Conservation (phyloP, 2,329 filamentous ascomycete genomes). For the Colletotrichum theobromicola region DNA sequence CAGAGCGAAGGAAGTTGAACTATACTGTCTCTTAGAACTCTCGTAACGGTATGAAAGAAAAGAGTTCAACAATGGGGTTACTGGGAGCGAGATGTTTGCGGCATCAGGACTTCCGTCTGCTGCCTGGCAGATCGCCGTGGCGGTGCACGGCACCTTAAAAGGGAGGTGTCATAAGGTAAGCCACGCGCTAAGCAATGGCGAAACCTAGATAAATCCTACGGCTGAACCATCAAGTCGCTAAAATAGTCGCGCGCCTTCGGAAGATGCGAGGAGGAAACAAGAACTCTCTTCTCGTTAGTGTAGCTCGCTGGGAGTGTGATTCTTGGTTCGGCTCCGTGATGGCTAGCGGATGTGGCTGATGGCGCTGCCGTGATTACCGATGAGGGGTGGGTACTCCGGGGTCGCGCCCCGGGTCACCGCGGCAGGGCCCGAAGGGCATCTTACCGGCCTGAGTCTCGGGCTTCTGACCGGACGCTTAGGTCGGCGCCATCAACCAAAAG, state of each 20-base stretch:
- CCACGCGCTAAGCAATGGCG: background rate
- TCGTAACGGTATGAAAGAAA: background rate
- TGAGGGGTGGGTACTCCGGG: background rate
- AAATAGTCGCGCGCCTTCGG: background rate
- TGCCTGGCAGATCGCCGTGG: background rate
- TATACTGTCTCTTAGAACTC: fast-evolving
- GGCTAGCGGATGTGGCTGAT: background rate
- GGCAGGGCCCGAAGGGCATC: no score
- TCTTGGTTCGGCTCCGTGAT: background rate
- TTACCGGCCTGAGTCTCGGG: background rate
- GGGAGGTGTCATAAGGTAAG: background rate
- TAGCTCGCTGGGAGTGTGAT: background rate
- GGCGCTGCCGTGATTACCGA: background rate
- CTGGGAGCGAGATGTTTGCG: background rate
- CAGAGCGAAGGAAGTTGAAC: background rate
- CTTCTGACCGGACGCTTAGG: background rate
- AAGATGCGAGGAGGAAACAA: background rate
- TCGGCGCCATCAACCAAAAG: background rate
- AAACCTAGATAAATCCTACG: background rate
- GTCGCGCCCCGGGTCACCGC: no score
- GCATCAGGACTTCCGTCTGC: background rate
- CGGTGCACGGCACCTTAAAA: background rate
- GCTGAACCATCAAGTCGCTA: background rate
- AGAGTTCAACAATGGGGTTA: background rate
- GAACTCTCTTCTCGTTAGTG: background rate